A percentile compares a stretch with the other conserved stretches of the same genome.
Conservation (phyloP, 129 eudicot genomes). For the Lactuca sativa region DNA sequence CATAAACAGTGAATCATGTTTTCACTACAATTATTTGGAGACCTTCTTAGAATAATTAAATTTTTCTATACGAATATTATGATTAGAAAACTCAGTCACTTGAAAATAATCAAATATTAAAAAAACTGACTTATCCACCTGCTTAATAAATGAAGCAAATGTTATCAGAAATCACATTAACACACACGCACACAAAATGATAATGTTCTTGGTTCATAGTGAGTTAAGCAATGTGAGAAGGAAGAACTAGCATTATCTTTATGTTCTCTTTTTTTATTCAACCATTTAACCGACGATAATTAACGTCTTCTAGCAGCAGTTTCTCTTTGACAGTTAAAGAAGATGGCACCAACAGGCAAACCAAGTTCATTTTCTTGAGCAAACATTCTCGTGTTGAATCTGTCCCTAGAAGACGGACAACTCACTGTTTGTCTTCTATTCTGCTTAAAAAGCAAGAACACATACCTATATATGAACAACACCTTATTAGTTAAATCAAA, state of each 20-base stretch:
- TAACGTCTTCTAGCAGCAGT: constrained; percentile 63
- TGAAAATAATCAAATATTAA: not conserved
- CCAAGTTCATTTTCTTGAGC: constrained; percentile 52
- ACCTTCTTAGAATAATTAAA: too few species aligned
- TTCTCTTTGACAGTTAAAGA: constrained; percentile 73
- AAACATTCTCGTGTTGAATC: constrained; percentile 51
- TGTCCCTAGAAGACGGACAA: constrained; percentile 41
- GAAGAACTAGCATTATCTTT: not conserved
- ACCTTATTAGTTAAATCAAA: constrained; percentile 28
- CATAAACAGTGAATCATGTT: too few species aligned
- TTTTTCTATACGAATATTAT: not conserved
- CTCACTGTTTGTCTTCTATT: constrained; percentile 42
- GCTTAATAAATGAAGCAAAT: not conserved
- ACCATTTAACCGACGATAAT: constrained; percentile 1
- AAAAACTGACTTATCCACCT: not conserved
- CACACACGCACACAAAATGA: not conserved
- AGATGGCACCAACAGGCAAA: constrained; percentile 59
- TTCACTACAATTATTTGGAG: too few species aligned
- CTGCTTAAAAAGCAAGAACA: constrained; percentile 62
- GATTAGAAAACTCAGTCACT: not conserved
- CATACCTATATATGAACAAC: constrained; percentile 58
- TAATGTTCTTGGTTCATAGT: not conserved
- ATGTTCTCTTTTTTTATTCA: too few species aligned
- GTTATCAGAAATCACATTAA: not conserved
- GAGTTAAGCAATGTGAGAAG: not conserved